A percentile compares a stretch with the other conserved stretches of the same genome.
Conservation (phyloP, 2,329 filamentous ascomycete genomes). For the Nakataea oryzae region DNA sequence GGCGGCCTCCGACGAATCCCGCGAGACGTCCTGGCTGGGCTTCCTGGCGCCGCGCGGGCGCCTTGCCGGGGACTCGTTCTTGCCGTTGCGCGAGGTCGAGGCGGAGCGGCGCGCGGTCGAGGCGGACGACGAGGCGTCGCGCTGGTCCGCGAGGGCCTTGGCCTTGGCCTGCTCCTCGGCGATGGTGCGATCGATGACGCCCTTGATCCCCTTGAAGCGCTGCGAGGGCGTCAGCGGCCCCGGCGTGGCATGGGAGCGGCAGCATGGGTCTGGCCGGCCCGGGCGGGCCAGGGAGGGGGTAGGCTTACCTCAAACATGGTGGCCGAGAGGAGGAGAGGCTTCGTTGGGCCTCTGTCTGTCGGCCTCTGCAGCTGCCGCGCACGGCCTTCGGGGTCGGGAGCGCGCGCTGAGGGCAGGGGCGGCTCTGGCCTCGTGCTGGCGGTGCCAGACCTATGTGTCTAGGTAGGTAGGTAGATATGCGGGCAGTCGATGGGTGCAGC, state of each 20-base stretch:
- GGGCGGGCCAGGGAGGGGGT: not conserved
- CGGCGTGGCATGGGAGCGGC: not conserved
- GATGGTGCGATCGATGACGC: constrained; percentile 76
- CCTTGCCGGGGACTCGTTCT: constrained; percentile 21
- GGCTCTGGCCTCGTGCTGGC: not conserved
- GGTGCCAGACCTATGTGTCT: not conserved
- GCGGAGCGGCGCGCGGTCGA: constrained; percentile 32
- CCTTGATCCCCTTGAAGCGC: constrained; percentile 58
- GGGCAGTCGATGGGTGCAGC: too few species aligned
- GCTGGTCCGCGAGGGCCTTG: constrained; percentile 36
- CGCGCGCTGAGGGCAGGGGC: too few species aligned
- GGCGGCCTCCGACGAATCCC: constrained; percentile 23
- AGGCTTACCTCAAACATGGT: constrained; percentile 1
- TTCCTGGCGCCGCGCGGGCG: constrained; percentile 30
- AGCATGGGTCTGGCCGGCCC: too few species aligned
- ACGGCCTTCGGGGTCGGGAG: too few species aligned
- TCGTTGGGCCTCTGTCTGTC: not conserved
- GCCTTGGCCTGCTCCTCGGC: constrained; percentile 86
- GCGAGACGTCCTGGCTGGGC: constrained; percentile 21
- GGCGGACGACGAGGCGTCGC: constrained; percentile 24
- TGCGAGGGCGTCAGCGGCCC: not conserved
- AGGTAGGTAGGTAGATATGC: too few species aligned
- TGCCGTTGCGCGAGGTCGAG: constrained; percentile 27
- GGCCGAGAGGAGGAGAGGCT: not conserved
- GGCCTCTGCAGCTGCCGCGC: not conserved